These are phyloP conservation scores for Sporothrix humicola DNA, from an alignment of 2,329 filamentous ascomycete species.

Conservation along the genomic window DNA sequence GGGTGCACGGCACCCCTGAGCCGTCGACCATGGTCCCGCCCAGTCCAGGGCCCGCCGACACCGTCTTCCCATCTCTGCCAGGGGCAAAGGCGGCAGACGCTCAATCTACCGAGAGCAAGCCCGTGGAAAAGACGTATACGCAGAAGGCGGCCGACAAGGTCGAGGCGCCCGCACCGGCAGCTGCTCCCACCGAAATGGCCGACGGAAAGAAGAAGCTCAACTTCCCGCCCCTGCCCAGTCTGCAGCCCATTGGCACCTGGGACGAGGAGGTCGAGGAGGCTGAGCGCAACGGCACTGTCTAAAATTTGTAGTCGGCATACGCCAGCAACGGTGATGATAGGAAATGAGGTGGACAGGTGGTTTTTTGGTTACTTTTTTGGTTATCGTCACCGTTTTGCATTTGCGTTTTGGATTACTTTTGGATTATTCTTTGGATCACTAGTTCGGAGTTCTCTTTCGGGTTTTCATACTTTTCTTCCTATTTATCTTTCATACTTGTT, in stretches of 20 bases:
- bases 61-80: conserved; percentile 52
- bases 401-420: neutral
- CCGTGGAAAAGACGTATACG: neutral
- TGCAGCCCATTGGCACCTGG: conserved; percentile 56
- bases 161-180: neutral
- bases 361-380: neutral
- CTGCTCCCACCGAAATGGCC: neutral
- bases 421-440: neutral
- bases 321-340: neutral
- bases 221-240: conserved; percentile 21
- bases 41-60: conserved; percentile 43
- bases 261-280: conserved; percentile 64
- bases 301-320: neutral
- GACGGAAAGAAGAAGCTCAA: conserved; percentile 32
- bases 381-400: neutral
- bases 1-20: conserved; percentile 38
- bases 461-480: neutral
- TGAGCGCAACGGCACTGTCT: conserved; percentile 42
- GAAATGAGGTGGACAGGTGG: neutral
- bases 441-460: neutral
- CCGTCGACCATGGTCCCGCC: conserved; percentile 38
- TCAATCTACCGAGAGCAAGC: neutral
- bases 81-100: conserved; percentile 13
- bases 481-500: neutral
- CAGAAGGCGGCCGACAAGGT: neutral